A percentile compares a stretch with the other conserved stretches of the same genome.
phyloP scores from a whole-genome alignment of 306 rosid species.

The Prunus kanzakura region DNA sequence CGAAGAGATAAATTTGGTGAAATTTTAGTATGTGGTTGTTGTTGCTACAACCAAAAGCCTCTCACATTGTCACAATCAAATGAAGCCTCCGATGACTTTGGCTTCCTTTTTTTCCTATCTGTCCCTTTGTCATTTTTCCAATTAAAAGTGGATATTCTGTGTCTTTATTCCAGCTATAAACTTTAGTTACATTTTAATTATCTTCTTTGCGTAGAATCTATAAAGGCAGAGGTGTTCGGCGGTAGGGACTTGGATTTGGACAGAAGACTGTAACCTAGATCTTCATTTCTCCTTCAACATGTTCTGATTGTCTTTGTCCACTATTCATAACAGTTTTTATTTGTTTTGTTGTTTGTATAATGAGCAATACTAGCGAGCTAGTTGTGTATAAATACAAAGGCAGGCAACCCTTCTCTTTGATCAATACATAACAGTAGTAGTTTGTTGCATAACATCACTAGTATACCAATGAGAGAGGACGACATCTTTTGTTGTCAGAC shows the following conservation, averaged over 20 bases:
- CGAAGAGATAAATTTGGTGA: not conserved
- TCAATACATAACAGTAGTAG: not conserved
- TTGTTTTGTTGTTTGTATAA: not conserved
- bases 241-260: constrained; percentile 9
- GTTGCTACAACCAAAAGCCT: constrained; percentile 5
- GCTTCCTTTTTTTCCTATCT: not conserved
- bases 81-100: not conserved
- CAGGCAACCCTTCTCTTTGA: not conserved
- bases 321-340: not conserved
- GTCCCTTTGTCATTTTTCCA: not conserved
- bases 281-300: not conserved
- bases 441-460: not conserved
- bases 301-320: constrained; percentile 1
- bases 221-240: not conserved
- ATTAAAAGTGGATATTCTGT: not conserved
- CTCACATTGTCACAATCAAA: not conserved
- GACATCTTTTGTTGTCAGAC: constrained; percentile 46
- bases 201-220: not conserved
- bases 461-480: not conserved
- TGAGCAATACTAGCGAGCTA: not conserved
- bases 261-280: not conserved
- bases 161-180: not conserved
- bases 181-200: not conserved
- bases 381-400: not conserved
- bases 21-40: not conserved